A percentile compares a stretch with the other conserved stretches of the same genome.
Evolutionary conservation across 2,329 filamentous ascomycete species (phyloP).

Genomic region (Colletotrichum caudatum): DNA sequence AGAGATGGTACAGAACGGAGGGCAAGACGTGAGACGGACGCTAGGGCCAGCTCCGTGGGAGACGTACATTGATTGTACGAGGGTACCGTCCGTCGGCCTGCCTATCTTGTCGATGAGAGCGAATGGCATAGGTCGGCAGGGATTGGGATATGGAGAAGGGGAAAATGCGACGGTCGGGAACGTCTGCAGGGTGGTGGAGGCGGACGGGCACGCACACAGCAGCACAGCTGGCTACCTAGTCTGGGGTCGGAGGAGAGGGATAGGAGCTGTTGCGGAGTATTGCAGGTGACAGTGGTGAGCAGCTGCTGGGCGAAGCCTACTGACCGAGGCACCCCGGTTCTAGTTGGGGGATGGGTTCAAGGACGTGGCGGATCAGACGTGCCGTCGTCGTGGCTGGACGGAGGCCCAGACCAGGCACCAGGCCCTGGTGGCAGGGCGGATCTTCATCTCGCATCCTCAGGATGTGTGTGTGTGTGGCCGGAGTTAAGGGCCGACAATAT

Average conservation of each 20-base stretch:
- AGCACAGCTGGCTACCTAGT: not conserved
- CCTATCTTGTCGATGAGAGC: constrained; percentile 24
- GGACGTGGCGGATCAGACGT: not conserved
- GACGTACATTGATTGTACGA: not conserved
- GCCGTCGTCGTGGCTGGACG: not conserved
- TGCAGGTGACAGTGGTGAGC: not conserved
- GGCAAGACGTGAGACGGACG: constrained; percentile 5
- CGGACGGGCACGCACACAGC: not conserved
- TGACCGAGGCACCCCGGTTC: not conserved
- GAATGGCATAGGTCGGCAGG: constrained; percentile 21
- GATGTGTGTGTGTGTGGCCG: not conserved
- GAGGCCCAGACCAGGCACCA: not conserved
- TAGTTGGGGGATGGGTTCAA: not conserved
- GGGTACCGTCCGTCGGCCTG: constrained; percentile 21
- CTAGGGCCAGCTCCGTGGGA: constrained; percentile 26
- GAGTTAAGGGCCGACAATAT: not conserved
- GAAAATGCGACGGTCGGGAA: constrained; percentile 15
- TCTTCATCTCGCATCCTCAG: not conserved
- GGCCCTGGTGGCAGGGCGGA: not conserved
- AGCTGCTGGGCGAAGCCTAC: not conserved
- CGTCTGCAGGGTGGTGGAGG: constrained; percentile 22
- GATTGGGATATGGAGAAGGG: constrained; percentile 17
- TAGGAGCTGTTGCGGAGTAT: not conserved
- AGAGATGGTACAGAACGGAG: constrained; percentile 31
- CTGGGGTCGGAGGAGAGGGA: constrained; percentile 27